These are phyloP conservation scores for Aureobasidium mangrovei DNA, from an alignment of 2,329 filamentous ascomycete species.

Conservation along the genomic window DNA sequence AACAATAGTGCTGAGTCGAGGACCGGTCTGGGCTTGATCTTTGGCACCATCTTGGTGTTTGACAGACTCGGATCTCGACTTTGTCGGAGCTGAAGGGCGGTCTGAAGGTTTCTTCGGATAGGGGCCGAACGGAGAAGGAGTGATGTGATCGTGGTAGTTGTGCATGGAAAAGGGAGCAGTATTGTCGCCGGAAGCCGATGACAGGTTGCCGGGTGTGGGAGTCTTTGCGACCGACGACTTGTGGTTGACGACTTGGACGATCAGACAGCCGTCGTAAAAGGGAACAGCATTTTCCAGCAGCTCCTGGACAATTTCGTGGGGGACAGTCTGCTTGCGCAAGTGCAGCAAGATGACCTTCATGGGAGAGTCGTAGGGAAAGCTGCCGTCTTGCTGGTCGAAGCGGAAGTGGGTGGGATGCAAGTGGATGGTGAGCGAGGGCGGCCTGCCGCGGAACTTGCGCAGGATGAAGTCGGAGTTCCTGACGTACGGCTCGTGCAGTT, in stretches of 20 bases:
- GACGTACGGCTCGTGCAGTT: constrained; percentile 39
- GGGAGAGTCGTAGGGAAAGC: constrained; percentile 83
- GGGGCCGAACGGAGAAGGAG: constrained; percentile 75
- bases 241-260: constrained; percentile 89
- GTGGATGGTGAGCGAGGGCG: constrained; percentile 79
- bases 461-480: constrained; percentile 69
- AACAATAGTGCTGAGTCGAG: constrained; percentile 66
- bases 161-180: constrained; percentile 74
- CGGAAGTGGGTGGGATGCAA: constrained; percentile 78
- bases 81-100: constrained; percentile 34
- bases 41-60: constrained; percentile 34
- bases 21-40: constrained; percentile 29
- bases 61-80: constrained; percentile 32
- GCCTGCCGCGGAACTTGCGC: constrained; percentile 62
- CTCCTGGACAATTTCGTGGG: constrained; percentile 79
- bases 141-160: constrained; percentile 83
- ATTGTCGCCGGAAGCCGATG: constrained; percentile 47
- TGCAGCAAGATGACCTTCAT: constrained; percentile 79
- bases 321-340: constrained; percentile 65
- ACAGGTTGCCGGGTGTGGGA: constrained; percentile 34
- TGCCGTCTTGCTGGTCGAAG: constrained; percentile 89
- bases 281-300: constrained; percentile 61
- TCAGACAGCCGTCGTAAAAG: constrained; percentile 91
- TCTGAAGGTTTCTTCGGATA: constrained; percentile 44
- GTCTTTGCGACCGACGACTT: constrained; percentile 55